Base-by-base conservation (phyloP, 1,284 basidiomycete species). In the Dichomitus squalens region DNA sequence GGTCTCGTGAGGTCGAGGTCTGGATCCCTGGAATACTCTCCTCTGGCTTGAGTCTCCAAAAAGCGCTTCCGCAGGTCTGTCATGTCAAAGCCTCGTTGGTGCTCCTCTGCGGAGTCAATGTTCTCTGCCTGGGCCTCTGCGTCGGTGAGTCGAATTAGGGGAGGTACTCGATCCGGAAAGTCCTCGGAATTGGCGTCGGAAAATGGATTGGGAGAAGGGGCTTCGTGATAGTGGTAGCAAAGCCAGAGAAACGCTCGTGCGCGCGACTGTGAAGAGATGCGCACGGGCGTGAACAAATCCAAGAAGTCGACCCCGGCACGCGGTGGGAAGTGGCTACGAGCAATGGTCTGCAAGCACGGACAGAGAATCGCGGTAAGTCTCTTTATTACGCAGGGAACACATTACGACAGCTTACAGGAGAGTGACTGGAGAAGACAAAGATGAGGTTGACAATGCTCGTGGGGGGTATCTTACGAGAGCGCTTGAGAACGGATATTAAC, bases 171-270 rank as follows among this genome's bases (percentile, higher is more conserved):
- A 25, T 80, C 80, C 0, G 76, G 73, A 64, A 83, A 68, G 53
- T 72, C 67, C 34, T 72, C 73, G 3, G 87, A 78, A 64, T 80
- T 78, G 8, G 79, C 74, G 63, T 90, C 87, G 39, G 80, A 78
- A 66, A 86, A 92, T 4, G 90, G 90, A 67, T 91, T 92, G 20
- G 74, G 70, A 4, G 74, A 73, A 7, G 82, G 74, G 43, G 76
- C 77, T 72, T 93, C 91, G 56, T 92, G 77, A 69, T 93, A 92
- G 67, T 91, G 80, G 69, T 86, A 91, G 54, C 90, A 76, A 41
- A 92, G 79, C 87, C 90, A 93, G 21, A 94, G 81, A 55, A 92
- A 89, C 2, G 82, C 83, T n/a, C 76, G 80, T 0, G 86, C 87
- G 41, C 88, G 83, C 41, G 84, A 84, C 27, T 70, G 68, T 7